Evolutionary conservation across 495 filamentous ascomycete genomes (phyloP).

Genomic region (Astrothelium subdiscretum): DNA sequence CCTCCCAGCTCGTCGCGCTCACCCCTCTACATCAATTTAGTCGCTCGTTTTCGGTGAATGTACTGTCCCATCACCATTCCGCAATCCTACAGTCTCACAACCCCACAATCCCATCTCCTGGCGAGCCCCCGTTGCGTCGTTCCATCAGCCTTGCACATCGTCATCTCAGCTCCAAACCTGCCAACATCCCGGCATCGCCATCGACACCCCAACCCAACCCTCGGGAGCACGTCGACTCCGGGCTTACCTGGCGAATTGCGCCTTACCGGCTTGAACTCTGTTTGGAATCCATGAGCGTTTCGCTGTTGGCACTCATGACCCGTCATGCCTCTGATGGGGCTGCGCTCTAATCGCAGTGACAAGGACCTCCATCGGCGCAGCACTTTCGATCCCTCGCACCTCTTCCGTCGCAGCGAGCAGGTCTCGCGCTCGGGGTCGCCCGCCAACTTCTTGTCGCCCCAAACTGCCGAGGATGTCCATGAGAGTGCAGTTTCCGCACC

Average conservation of each 20-base stretch:
- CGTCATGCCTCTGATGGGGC: conserved; percentile 30
- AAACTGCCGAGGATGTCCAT: conserved; percentile 13
- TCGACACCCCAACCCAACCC: background rate
- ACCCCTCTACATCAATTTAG: background rate
- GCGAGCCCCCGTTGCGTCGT: background rate
- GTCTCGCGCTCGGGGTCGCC: conserved; percentile 13
- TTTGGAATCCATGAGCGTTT: background rate
- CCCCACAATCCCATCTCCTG: no score
- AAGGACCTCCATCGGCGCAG: conserved; percentile 28
- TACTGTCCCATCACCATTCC: background rate
- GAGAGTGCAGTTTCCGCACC: conserved; percentile 12
- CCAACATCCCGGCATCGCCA: conserved; percentile 4
- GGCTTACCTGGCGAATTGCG: conserved; percentile 6
- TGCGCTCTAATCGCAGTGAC: conserved; percentile 25
- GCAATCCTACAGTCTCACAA: background rate
- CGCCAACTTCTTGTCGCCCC: conserved; percentile 10
- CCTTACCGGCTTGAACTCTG: conserved; percentile 7
- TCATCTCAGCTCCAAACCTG: conserved; percentile 1
- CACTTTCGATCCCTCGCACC: conserved; percentile 24
- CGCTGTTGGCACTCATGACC: conserved; percentile 9
- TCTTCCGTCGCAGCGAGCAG: conserved; percentile 18
- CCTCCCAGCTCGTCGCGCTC: background rate
- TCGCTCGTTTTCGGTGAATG: background rate
- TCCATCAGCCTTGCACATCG: background rate
- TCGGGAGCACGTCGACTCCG: background rate